Conservation (phyloP, 495 filamentous ascomycete species). For the Aspergillus campestris region DNA sequence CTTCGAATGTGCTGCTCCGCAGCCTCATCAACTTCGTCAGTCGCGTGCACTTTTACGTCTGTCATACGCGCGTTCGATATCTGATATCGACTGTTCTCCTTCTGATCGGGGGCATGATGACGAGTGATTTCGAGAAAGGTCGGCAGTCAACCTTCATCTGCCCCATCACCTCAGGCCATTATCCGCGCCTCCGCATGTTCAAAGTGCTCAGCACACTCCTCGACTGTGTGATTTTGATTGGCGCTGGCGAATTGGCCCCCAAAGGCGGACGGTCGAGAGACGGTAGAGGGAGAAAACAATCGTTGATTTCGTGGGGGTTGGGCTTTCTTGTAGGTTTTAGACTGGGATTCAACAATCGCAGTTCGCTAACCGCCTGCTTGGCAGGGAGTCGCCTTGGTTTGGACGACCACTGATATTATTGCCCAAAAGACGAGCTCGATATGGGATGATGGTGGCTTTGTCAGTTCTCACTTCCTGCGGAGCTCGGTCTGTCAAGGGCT, state of each 20-base stretch:
- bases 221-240: conserved; percentile 30
- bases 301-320: conserved; percentile 24
- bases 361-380: conserved; percentile 1
- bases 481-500: conserved; percentile 28
- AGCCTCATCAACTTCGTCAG: conserved; percentile 13
- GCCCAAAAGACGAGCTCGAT: conserved; percentile 16
- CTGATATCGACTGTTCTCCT: conserved; percentile 29
- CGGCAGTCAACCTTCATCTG: conserved; percentile 42
- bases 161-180: conserved; percentile 21
- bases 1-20: conserved; percentile 11
- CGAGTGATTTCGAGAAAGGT: conserved; percentile 18
- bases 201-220: conserved; percentile 20
- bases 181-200: conserved; percentile 16
- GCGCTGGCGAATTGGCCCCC: conserved; percentile 21
- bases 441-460: conserved; percentile 12
- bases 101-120: conserved; percentile 19
- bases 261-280: conserved; percentile 14
- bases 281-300: conserved; percentile 14
- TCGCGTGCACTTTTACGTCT: conserved; percentile 18
- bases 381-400: conserved; percentile 27
- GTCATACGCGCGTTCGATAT: conserved; percentile 22
- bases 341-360: background rate
- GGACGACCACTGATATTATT: conserved; percentile 18
- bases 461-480: conserved; percentile 24
- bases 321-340: conserved; percentile 29